A percentile compares a stretch with the other conserved stretches of the same genome.
Conservation (phyloP, 1,284 basidiomycete species). For the Puccinia hordei region DNA sequence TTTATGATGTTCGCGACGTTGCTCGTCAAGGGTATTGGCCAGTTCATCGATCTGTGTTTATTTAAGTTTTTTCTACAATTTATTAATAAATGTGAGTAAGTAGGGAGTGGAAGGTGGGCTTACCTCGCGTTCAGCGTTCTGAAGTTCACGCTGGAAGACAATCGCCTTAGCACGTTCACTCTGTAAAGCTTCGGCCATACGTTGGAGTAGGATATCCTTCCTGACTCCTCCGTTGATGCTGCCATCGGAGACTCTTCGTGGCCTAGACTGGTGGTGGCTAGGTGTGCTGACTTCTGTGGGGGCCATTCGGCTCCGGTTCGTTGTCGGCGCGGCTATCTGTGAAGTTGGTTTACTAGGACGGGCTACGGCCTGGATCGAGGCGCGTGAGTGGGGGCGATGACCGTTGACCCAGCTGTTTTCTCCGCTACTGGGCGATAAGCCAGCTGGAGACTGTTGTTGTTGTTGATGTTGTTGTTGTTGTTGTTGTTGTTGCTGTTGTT, state of each 20-base stretch:
- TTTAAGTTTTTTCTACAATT: not conserved
- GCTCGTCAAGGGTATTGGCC: conserved; percentile 37
- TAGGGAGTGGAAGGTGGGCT: not conserved
- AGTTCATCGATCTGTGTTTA: conserved; percentile 44
- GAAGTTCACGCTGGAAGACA: conserved; percentile 47
- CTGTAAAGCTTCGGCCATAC: conserved; percentile 45
- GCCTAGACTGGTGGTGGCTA: conserved; percentile 1
- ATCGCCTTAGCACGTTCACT: conserved; percentile 21
- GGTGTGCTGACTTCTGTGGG: not conserved
- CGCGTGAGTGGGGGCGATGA: conserved; percentile 6
- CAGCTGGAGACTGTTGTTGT: conserved; percentile 4
- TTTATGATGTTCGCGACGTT: conserved; percentile 30
- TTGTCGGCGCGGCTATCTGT: not conserved
- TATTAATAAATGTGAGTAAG: not conserved
- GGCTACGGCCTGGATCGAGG: not conserved
- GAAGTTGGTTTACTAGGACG: not conserved
- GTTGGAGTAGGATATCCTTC: conserved; percentile 42
- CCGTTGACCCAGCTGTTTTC: not conserved
- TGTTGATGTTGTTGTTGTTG: conserved; percentile 9
- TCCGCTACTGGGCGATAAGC: not conserved
- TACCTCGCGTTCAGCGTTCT: conserved; percentile 46
- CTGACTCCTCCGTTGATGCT: conserved; percentile 23
- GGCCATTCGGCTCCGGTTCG: conserved; percentile 23
- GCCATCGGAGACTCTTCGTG: conserved; percentile 43
- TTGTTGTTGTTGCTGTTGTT: conserved; percentile 8